Conservation (phyloP, 31 red algal species). For the Asparagopsis taxiformis region DNA sequence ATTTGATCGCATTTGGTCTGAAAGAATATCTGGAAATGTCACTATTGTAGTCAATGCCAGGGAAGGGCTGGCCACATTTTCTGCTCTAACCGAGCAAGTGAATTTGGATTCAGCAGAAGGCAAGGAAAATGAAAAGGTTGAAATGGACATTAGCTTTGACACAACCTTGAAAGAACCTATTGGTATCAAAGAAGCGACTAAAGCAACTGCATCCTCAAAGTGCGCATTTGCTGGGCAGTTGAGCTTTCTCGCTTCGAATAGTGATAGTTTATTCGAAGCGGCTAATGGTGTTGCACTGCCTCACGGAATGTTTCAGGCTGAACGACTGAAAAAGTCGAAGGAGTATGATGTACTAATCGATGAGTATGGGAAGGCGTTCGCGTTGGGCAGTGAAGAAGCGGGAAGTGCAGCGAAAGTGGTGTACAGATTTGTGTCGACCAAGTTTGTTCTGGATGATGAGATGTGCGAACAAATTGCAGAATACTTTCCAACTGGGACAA, state of each 20-base stretch:
- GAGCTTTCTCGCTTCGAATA: constrained; percentile 1
- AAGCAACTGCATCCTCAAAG: constrained; percentile 23
- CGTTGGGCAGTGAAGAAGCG: constrained; percentile 9
- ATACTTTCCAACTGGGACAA: constrained; percentile 13
- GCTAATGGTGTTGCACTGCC: constrained; percentile 30
- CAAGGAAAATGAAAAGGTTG: background rate
- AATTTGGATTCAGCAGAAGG: background rate
- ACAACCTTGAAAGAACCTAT: constrained; percentile 7
- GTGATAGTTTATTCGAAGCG: constrained; percentile 33
- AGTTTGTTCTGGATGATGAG: constrained; percentile 15
- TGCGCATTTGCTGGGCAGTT: constrained; percentile 31
- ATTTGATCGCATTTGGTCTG: constrained; percentile 50
- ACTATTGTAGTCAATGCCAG: constrained; percentile 19
- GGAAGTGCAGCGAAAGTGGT: constrained; percentile 7
- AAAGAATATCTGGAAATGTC: constrained; percentile 3
- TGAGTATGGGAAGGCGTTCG: constrained; percentile 2
- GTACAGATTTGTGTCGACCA: constrained; percentile 8
- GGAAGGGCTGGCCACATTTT: constrained; percentile 28
- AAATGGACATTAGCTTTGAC: constrained; percentile 38
- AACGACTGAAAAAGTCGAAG: constrained; percentile 18
- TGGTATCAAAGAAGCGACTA: constrained; percentile 22
- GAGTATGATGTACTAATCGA: constrained; percentile 25
- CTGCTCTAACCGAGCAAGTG: background rate
- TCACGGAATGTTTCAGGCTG: constrained; percentile 48
- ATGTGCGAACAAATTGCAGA: constrained; percentile 17